phyloP scores from a whole-genome alignment of 2,329 filamentous ascomycete species.

The Lachnellula arida region DNA sequence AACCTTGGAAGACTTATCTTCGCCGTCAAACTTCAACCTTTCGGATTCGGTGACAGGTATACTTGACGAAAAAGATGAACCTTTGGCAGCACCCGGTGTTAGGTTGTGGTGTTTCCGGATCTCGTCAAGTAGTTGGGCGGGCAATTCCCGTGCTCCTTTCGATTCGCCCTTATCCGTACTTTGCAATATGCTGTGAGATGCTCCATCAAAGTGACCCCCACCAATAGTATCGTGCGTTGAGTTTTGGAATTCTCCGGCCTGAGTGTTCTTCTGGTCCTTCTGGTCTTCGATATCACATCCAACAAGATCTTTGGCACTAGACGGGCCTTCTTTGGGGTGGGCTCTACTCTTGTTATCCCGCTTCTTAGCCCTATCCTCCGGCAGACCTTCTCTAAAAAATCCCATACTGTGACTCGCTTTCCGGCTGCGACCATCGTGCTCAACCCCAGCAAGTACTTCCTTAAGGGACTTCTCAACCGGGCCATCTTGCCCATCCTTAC shows the following conservation, averaged over 20 bases:
- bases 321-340: conserved; percentile 27
- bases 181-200: conserved; percentile 8
- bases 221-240: conserved; percentile 5
- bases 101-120: conserved; percentile 31
- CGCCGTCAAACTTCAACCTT: conserved; percentile 13
- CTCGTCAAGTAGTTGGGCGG: conserved; percentile 29
- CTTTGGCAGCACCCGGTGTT: conserved; percentile 27
- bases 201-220: conserved; percentile 25
- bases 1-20: conserved; percentile 2
- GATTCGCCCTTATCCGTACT: conserved; percentile 11
- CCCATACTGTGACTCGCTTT: conserved; percentile 64
- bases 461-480: conserved; percentile 62
- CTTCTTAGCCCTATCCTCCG: conserved; percentile 52
- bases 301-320: conserved; percentile 12
- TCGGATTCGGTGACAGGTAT: conserved; percentile 29
- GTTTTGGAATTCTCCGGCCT: neutral
- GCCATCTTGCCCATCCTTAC: conserved; percentile 51
- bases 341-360: conserved; percentile 39
- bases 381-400: conserved; percentile 62
- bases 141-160: conserved; percentile 21
- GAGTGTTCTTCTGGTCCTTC: neutral
- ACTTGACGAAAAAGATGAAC: conserved; percentile 30
- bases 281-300: conserved; percentile 6
- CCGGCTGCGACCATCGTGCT: conserved; percentile 59
- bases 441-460: conserved; percentile 56